Conservation (phyloP, 176 grass and related monocot species). For the Ensete ventricosum region DNA sequence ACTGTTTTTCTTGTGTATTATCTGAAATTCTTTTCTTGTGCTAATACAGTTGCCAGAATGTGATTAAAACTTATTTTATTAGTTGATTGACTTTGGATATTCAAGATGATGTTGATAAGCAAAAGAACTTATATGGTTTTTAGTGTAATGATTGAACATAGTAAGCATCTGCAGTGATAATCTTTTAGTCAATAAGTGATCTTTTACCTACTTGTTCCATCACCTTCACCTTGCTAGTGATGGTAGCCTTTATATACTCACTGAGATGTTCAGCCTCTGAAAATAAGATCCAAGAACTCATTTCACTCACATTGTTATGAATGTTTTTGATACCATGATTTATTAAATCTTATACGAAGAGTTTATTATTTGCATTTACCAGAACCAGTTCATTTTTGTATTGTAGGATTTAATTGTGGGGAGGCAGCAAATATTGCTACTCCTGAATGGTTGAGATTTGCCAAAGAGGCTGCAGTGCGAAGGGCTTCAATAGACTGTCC, state of each 20-base stretch:
- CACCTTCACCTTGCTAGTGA: no score
- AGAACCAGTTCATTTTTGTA: slow-evolving; percentile 10
- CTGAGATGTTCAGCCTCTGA: background rate
- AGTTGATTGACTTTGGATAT: no score
- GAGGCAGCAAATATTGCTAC: slow-evolving; percentile 96
- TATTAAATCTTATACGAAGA: background rate
- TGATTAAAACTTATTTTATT: no score
- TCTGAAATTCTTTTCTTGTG: no score
- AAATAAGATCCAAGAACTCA: background rate
- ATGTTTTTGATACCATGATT: background rate
- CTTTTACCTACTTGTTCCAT: no score
- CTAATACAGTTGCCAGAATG: no score
- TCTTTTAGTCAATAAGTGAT: no score
- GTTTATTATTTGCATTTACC: background rate
- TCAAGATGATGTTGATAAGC: no score
- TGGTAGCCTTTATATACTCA: background rate
- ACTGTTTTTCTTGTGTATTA: no score
- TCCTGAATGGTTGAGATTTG: slow-evolving; percentile 82
- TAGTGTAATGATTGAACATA: no score
- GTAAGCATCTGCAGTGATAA: no score
- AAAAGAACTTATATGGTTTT: no score
- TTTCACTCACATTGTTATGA: background rate
- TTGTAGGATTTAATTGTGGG: slow-evolving; percentile 79
- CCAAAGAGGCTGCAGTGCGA: slow-evolving; percentile 87
- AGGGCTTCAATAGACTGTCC: slow-evolving; percentile 86